phyloP scores from a whole-genome alignment of 2,329 filamentous ascomycete species.

The Ambrosiella xylebori region DNA sequence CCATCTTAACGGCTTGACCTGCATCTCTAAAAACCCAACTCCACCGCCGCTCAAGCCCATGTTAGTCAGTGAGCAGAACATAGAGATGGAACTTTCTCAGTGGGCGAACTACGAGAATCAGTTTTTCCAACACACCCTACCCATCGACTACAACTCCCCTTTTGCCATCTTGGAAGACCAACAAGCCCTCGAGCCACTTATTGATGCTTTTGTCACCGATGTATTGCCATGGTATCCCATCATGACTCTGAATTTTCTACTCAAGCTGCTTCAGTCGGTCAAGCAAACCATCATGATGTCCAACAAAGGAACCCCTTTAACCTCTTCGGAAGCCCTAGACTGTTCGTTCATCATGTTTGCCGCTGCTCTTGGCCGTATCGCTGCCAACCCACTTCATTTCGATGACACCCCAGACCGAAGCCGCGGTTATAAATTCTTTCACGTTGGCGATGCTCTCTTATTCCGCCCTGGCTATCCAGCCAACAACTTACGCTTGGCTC shows the following conservation, averaged over 20 bases:
- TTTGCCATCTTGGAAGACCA: constrained; percentile 10
- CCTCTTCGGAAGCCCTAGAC: constrained; percentile 8
- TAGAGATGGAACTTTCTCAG: background rate
- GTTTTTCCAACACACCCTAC: constrained; percentile 1
- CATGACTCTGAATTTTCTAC: constrained; percentile 13
- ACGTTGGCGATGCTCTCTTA: constrained; percentile 8
- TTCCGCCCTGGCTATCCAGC: background rate
- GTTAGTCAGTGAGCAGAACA: background rate
- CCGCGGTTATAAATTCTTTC: constrained; percentile 13
- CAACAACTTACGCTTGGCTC: constrained; percentile 5
- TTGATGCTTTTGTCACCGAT: constrained; percentile 13
- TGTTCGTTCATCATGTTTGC: constrained; percentile 13
- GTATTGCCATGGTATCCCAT: constrained; percentile 16
- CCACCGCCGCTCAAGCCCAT: constrained; percentile 6
- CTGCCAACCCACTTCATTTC: constrained; percentile 1
- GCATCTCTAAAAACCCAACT: constrained; percentile 2
- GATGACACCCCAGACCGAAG: constrained; percentile 6
- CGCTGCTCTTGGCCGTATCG: constrained; percentile 13
- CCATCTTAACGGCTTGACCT: constrained; percentile 10
- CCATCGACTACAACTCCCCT: background rate
- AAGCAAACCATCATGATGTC: constrained; percentile 1
- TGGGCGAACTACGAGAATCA: constrained; percentile 10
- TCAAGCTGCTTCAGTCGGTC: constrained; percentile 7
- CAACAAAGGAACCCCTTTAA: background rate
- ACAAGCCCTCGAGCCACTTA: constrained; percentile 11